Base-by-base conservation (phyloP, 768 basidiomycete genomes). In the Rhodosporidiobolus odoratus region DNA sequence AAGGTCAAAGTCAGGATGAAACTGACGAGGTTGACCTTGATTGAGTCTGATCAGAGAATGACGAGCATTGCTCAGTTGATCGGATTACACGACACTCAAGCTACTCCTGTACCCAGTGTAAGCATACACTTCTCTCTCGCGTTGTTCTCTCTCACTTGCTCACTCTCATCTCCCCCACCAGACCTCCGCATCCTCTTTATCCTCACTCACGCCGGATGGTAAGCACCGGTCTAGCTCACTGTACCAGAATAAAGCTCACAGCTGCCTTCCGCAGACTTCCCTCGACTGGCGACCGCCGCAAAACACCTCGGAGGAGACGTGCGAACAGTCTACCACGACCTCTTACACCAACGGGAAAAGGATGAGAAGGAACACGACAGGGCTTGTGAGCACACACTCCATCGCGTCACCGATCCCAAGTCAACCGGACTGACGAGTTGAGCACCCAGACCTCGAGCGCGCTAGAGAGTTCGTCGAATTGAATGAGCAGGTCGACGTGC, bases 401-500 rank as follows among this genome's bases (percentile, higher is more conserved):
- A n/a, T n/a, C n/a, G n/a, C n/a, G n/a, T n/a, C n/a, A n/a, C n/a
- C n/a, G n/a, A n/a, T n/a, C n/a, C n/a, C n/a, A n/a, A n/a, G n/a
- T 21, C n/a, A 30, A 6, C 25, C 19, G 3, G 38, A 15, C 25
- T 8, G 27, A 37, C 25, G 8, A n/a, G 6, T 15, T 9, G 9
- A 30, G 9, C 27, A 53, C 34, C 10, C 70, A 75, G 74, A 71
- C 69, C 65, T 72, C 52, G 70, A 69, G 23, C 61, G 70, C 3
- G 75, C 85, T 48, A 82, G 82, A 67, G 90, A 93, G 72, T 93
- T 89, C 76, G 83, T 91, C 32, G 89, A 92, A 58, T 85, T 95
- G n/a, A 91, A 93, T 80, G 87, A 91, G 72, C 91, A 95, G 82
- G 90, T 95, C 62, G 84, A 92, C 82, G 92, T 91, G 74, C 35